A percentile compares a stretch with the other conserved stretches of the same genome.
These are phyloP conservation scores for Tuber brumale DNA, from an alignment of 495 filamentous ascomycete genomes.

Conservation along the genomic window DNA sequence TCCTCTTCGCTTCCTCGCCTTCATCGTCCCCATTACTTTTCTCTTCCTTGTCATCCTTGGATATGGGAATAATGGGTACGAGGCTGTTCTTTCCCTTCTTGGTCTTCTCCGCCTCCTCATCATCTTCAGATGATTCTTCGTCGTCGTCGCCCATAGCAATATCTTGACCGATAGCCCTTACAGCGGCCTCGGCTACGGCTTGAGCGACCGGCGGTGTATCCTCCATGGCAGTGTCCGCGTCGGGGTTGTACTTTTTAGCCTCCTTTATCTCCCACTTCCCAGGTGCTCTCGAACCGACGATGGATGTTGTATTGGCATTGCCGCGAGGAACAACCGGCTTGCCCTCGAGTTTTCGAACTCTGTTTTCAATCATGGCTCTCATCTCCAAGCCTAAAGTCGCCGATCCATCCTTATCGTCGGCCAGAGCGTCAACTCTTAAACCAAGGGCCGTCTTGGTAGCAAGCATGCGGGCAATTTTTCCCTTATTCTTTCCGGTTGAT, in stretches of 20 bases:
- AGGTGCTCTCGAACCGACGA: conserved; percentile 45
- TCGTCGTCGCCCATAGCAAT: conserved; percentile 51
- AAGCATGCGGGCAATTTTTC: conserved; percentile 95
- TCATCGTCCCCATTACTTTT: conserved; percentile 41
- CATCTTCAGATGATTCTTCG: conserved; percentile 43
- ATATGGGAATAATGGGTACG: conserved; percentile 19
- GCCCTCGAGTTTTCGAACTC: conserved; percentile 78
- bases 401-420: conserved; percentile 84
- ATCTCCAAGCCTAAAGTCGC: conserved; percentile 65
- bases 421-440: conserved; percentile 85
- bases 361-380: conserved; percentile 73
- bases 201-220: conserved; percentile 57
- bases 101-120: conserved; percentile 46
- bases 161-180: conserved; percentile 51
- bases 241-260: conserved; percentile 89
- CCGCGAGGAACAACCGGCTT: conserved; percentile 75
- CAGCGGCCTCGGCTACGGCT: conserved; percentile 41
- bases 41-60: conserved; percentile 47
- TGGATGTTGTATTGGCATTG: conserved; percentile 58
- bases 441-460: conserved; percentile 88
- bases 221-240: conserved; percentile 76
- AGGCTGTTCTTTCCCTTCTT: conserved; percentile 28
- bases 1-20: conserved; percentile 46
- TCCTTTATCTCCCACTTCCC: conserved; percentile 89
- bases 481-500: conserved; percentile 95